A percentile compares a stretch with the other conserved stretches of the same genome.
phyloP scores from a whole-genome alignment of 78 protist genomes.

The Dictyostelium intermedium region DNA sequence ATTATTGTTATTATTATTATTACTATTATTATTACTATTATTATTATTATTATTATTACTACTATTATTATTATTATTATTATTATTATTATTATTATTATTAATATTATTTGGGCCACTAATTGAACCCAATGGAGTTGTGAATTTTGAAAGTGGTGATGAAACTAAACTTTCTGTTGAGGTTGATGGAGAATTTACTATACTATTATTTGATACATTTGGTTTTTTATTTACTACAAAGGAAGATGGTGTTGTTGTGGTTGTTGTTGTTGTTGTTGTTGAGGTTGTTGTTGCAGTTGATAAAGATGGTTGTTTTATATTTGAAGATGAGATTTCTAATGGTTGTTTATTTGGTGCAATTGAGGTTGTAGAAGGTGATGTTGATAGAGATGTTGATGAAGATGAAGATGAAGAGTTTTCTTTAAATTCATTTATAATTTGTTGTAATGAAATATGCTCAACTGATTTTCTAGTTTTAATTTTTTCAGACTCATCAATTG shows the following conservation, averaged over 20 bases:
- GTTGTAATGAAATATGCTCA: neutral
- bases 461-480: slow-evolving; percentile 40
- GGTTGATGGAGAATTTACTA: neutral
- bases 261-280: neutral
- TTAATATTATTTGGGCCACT: slow-evolving; percentile 30
- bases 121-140: slow-evolving; percentile 49
- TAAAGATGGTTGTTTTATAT: neutral
- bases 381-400: neutral
- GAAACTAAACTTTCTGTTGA: slow-evolving; percentile 6
- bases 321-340: neutral
- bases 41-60: neutral
- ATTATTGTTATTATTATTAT: neutral
- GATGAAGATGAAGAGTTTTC: neutral
- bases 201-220: neutral
- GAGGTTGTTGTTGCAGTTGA: neutral
- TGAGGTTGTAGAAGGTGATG: neutral
- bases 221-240: neutral
- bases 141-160: neutral
- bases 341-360: neutral
- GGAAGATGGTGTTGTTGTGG: neutral
- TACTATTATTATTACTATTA: neutral
- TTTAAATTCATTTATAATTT: neutral
- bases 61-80: neutral
- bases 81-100: neutral
- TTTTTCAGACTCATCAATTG: slow-evolving; percentile 41